A percentile compares a stretch with the other conserved stretches of the same genome.
Evolutionary conservation across 352 stramenopile genomes (phyloP).

Genomic region (Globisporangium orthogonon): DNA sequence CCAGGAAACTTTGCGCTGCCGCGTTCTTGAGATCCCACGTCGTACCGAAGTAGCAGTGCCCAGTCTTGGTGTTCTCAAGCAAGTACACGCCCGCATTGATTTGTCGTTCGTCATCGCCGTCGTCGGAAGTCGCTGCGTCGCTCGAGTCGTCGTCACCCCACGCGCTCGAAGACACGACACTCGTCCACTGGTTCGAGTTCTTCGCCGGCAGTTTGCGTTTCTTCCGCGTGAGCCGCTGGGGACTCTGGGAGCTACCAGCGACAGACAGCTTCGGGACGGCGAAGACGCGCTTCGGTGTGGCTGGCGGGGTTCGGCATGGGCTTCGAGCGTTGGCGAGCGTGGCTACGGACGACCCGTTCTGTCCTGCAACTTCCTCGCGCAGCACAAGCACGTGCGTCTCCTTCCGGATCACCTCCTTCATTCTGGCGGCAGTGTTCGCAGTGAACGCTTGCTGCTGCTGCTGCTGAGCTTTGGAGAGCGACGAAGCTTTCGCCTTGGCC

Average conservation of each 20-base stretch:
- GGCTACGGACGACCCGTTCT: neutral
- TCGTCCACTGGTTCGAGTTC: slow-evolving; percentile 23
- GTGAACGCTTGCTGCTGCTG: neutral
- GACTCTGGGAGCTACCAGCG: neutral
- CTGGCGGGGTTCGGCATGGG: neutral
- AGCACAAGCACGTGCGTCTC: neutral
- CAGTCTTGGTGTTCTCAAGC: slow-evolving; percentile 54
- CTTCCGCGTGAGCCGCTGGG: slow-evolving; percentile 1
- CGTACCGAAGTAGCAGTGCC: slow-evolving; percentile 52
- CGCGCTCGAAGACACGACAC: neutral
- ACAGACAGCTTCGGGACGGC: slow-evolving; percentile 23
- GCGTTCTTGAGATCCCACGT: slow-evolving; percentile 74
- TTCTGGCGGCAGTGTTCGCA: neutral
- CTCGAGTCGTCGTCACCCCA: slow-evolving; percentile 2
- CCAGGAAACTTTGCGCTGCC: slow-evolving; percentile 32
- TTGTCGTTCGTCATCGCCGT: slow-evolving; percentile 15
- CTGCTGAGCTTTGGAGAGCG: slow-evolving; percentile 3
- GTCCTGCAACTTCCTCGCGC: neutral
- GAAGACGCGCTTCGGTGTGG: slow-evolving; percentile 13
- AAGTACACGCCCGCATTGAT: slow-evolving; percentile 67
- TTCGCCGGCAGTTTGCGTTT: slow-evolving; percentile 10
- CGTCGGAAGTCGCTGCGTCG: slow-evolving; percentile 4
- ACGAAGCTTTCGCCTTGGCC: neutral
- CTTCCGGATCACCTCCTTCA: slow-evolving; percentile 9
- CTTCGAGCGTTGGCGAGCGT: neutral